Evolutionary conservation across 2,329 filamentous ascomycete genomes (phyloP).

Genomic region (Cladorrhinum sp.): DNA sequence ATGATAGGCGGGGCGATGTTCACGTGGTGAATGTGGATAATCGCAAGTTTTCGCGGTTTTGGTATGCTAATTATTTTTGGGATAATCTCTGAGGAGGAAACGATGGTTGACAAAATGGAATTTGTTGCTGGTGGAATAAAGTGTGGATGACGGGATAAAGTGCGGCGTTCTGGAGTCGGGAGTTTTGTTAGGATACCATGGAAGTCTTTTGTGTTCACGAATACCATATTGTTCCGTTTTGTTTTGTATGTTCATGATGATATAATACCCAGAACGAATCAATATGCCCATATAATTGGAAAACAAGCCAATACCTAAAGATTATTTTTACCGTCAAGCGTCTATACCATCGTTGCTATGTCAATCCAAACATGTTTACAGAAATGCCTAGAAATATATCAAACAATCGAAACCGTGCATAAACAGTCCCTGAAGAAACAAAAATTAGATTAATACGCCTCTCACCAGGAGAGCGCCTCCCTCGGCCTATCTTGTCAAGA

Average conservation of each 20-base stretch:
- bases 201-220: not conserved
- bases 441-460: not conserved
- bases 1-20: conserved; percentile 83
- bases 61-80: conserved; percentile 97
- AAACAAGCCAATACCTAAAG: not conserved
- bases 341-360: not conserved
- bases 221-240: not conserved
- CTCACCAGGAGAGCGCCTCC: not conserved
- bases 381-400: no score
- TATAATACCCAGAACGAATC: no score
- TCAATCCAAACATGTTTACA: not conserved
- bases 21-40: conserved; percentile 87
- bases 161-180: conserved; percentile 6
- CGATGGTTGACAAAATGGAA: not conserved
- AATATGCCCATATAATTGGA: no score
- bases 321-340: not conserved
- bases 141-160: not conserved
- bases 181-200: conserved; percentile 1
- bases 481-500: not conserved
- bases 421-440: not conserved
- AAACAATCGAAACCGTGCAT: not conserved
- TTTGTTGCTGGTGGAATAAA: not conserved
- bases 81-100: conserved; percentile 62
- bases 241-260: no score
- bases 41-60: conserved; percentile 84